Evolutionary conservation across 805 yeast species (phyloP), one percentile per base, ranked within the genome.

Genomic region (Teunomyces lycoperdinae): DNA sequence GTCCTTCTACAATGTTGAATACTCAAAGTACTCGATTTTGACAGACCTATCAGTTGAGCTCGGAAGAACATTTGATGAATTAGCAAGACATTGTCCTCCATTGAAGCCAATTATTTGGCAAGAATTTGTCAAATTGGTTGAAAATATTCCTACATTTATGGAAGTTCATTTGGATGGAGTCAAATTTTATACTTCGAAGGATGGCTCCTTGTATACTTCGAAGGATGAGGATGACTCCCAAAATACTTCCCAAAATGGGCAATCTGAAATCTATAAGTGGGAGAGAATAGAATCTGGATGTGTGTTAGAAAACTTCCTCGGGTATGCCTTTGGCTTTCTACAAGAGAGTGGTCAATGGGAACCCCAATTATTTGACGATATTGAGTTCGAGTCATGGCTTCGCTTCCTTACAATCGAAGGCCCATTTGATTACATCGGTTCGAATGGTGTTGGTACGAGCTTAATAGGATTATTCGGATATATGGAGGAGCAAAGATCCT

Each of bases 81-180:
- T 90, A 42, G 83, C 87, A 2, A 78, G 96, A 58, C 97, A 91
- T 60, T 89, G 87, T 58, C 88, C 96, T 1, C 81, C 77, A 2
- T 70, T 89, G 50, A 82, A 86, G 43, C 83, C 86, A 0, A 58
- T 66, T 0, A 80, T 90, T 17, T 64, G 80, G 44, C 64, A 71
- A 3, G 79, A 80, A 44, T 67, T 83, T 42, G 66, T 71, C 2
- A 54, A 58, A 0, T 53, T 84, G n/a, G 68, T 84, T 1, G 64
- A 70, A 24, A 63, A 68, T 7, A 61, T 82, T 7, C 81, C 86
- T 0, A 47, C 41, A 0, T 54, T 58, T 28, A 74, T 74, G 1
- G 56, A 60, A 11, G 57, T 59, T 2, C 49, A 55, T 5, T 67
- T 53, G 14, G 57, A 66, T 3, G 75, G 76, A 0, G 64, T 78